Evolutionary conservation across 305 asterid species (phyloP), one percentile per base, ranked within the genome.

Genomic region (Stenogyne calaminthoides): DNA sequence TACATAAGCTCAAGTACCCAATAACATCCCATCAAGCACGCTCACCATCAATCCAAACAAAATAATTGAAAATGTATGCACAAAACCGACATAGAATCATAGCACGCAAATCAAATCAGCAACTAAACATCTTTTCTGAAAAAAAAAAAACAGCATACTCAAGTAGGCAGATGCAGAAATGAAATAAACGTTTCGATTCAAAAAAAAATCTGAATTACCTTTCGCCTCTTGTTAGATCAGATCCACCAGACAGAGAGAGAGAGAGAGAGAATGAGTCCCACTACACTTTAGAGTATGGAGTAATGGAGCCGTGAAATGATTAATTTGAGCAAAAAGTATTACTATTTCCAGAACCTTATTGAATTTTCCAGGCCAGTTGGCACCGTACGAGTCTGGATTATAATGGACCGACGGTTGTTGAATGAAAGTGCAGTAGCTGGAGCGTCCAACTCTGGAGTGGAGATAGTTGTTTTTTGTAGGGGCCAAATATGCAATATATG

Each of bases 181-280:
- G 55, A 68, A 69, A 39, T 14, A 46, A 34, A 36, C 9, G 44
- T 44, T 18, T 25, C 61, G 47, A 34, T 39, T 69, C 66, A 37
- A 64, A 58, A 20, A 12, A 16, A 19, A 11, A 3, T 40, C 39
- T 69, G 39, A 15, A 25, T 75, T 36, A 77, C 82, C 86, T 73
- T 67, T 63, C 19, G 39, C 67, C 57, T 67, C 75, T 59, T 58
- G 36, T 40, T 63, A 63, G 84, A 71, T 79, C 75, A 81, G 88
- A 83, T 83, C 86, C 76, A 65, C 57, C 42, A 60, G 68, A 36
- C 14, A 25, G 47, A 49, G 66, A 73, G 68, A n/a, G n/a, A 25
- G 47, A 49, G 69, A 73, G 68, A n/a, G 60, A 67, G 72, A 57
- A 69, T 37, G 44, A 47, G 66, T 16, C 15, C 40, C 54, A 42